Evolutionary conservation across 768 basidiomycete species (phyloP), one percentile per base, ranked within the genome.

Genomic region (Hericium erinaceus): DNA sequence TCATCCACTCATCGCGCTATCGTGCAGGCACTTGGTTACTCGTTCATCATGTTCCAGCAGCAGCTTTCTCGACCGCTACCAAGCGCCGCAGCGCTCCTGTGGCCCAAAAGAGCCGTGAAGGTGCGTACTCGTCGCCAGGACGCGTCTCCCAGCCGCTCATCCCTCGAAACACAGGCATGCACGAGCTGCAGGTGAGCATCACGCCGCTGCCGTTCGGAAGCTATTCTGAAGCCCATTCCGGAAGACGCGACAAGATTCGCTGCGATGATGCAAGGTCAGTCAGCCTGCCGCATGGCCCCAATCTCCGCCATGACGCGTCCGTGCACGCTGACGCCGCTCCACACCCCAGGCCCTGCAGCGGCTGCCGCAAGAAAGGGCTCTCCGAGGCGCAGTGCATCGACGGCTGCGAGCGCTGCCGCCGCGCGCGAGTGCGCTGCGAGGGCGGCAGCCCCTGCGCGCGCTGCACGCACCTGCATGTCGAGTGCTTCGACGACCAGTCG

Each of bases 321-420:
- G 58, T 55, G 24, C 24, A 15, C 18, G 40, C 33, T 39, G 28
- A 39, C 37, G 16, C 40, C 41, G 26, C 33, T 3, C 33, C 2
- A 16, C 58, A 22, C 50, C 33, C 24, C 26, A 83, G 82, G 61
- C 84, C 84, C n/a, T 85, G 83, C 64, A 69, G 73, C 49, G 77
- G 77, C 20, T 85, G 84, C 61, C 64, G 71, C 28, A 84, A 77
- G 71, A 84, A 80, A 60, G 79, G 80, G 12, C 77, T 77, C 63
- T 60, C 67, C 33, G 68, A 74, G 50, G 75, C 80, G 60, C 77
- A 79, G 62, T 85, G 84, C 62, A 73, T 78, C 40, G 80, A 83
- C 61, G 84, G 84, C 2, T 85, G 84, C 61, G 80, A 82, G 62
- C 70, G 74, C 26, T 85, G 84, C 62, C 74, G 84, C 56, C 73